Evolutionary conservation across 2,329 filamentous ascomycete species (phyloP).

Genomic region (Akanthomyces dipterigenus): DNA sequence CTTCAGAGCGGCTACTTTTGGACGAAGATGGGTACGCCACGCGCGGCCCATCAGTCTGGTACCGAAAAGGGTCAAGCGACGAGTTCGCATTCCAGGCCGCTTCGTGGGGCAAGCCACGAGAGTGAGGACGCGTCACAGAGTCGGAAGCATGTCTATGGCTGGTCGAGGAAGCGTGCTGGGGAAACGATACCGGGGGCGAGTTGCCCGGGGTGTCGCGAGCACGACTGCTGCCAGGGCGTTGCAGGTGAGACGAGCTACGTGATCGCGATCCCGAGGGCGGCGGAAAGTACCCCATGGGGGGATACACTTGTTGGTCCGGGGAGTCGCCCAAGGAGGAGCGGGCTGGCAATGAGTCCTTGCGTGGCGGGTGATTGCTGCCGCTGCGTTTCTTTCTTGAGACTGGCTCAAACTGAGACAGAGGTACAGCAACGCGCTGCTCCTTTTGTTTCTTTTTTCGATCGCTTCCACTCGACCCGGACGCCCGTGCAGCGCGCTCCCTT

Average conservation of each 20-base stretch:
- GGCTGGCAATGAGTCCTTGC: conserved; percentile 31
- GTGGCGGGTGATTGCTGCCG: conserved; percentile 15
- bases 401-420: conserved; percentile 44
- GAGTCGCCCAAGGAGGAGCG: conserved; percentile 28
- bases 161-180: conserved; percentile 33
- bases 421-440: conserved; percentile 45
- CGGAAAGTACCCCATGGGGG: conserved; percentile 46
- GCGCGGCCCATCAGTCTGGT: conserved; percentile 41
- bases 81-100: conserved; percentile 22
- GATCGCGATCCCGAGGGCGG: conserved; percentile 38
- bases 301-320: conserved; percentile 24
- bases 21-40: conserved; percentile 27
- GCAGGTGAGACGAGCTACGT: conserved; percentile 34
- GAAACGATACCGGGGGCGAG: conserved; percentile 39
- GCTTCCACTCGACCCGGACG: conserved; percentile 20
- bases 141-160: conserved; percentile 40
- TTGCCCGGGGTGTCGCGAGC: conserved; percentile 25
- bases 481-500: conserved; percentile 5
- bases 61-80: conserved; percentile 43
- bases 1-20: conserved; percentile 30
- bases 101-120: conserved; percentile 26
- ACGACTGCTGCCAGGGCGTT: conserved; percentile 28
- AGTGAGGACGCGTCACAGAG: conserved; percentile 26
- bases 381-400: conserved; percentile 30
- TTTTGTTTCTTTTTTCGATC: conserved; percentile 34